Base-by-base conservation (phyloP, 495 filamentous ascomycete species). In the Lophiotrema nucula region DNA sequence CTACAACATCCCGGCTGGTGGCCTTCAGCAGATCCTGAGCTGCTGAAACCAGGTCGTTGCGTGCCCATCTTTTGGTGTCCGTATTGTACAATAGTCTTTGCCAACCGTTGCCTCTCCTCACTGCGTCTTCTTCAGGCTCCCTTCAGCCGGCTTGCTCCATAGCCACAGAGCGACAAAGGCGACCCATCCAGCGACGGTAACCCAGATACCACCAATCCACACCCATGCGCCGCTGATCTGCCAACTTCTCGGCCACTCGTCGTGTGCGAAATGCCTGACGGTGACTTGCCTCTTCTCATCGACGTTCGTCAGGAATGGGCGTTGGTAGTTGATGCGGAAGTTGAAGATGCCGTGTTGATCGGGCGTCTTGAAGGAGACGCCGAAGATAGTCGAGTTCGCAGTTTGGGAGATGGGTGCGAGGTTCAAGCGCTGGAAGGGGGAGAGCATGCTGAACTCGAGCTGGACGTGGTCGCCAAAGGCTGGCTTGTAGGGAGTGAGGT, bases 291-390 rank as follows among this genome's bases (percentile, higher is more conserved):
- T 83, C 83, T 97, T 98, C 79, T 96, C 90, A 67, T 97, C 93
- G 47, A 98, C 70, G 69, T 84, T 86, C 69, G 84, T 92, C 61
- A 93, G 69, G 79, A 96, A 95, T 1, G 95, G 91, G 2, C 93
- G 86, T 77, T 92, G 92, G 79, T 97, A 96, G 79, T 96, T 92
- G 67, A 96, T 81, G 69, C 82, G 82, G 83, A 97, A 96, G 68
- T 92, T 90, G 80, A 97, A 97, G 71, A 97, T 96, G 66, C 92
- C 92, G 79, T 97, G 92, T 73, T 97, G 92, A 68, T 97, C 95
- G 6, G 93, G 93, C 11, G 90, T 77, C 56, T 78, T 85, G 77
- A 97, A 96, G 19, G 80, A 77, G 4, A 83, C 76, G 62, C 82
- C 81, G 79, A 84, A 98, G 28, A 87, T 78, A 28, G 89, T 86